A percentile compares a stretch with the other conserved stretches of the same genome.
Evolutionary conservation across 2,329 filamentous ascomycete genomes (phyloP).

Genomic region (Gaeumannomyces sp.): DNA sequence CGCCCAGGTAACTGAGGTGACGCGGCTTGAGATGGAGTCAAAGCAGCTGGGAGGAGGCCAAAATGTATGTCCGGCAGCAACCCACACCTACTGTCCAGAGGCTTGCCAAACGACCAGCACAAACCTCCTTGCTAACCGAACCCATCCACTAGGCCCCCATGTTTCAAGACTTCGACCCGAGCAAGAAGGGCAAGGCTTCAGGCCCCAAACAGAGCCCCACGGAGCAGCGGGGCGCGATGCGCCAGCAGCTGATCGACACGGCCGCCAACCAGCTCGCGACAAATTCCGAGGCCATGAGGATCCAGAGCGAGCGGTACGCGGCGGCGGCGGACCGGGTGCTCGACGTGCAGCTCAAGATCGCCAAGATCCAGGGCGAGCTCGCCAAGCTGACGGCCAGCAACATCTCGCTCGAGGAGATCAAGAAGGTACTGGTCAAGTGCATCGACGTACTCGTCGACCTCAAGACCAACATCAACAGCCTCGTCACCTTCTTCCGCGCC

Average conservation of each 20-base stretch:
- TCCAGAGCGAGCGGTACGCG: neutral
- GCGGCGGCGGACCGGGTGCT: neutral
- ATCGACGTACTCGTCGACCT: neutral
- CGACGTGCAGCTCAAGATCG: neutral
- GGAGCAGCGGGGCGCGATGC: neutral
- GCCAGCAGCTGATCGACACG: neutral
- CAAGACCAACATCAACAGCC: neutral
- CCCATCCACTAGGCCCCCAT: too few relatives aligned
- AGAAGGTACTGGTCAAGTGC: neutral
- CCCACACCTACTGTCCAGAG: too few relatives aligned
- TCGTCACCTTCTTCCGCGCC: neutral
- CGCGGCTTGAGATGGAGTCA: neutral
- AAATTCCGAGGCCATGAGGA: neutral
- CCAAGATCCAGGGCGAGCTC: neutral
- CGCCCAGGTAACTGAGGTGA: neutral
- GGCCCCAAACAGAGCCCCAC: neutral
- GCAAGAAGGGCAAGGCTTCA: neutral
- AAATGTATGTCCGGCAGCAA: too few relatives aligned
- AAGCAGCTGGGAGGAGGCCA: neutral
- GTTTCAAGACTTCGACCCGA: too few relatives aligned
- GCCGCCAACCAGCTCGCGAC: neutral
- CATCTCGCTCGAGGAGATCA: neutral
- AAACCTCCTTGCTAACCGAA: too few relatives aligned
- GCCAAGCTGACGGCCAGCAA: neutral
- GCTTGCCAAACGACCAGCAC: too few relatives aligned